phyloP scores from a whole-genome alignment of 1,284 basidiomycete genomes.

The Laetiporus sulphureus region DNA sequence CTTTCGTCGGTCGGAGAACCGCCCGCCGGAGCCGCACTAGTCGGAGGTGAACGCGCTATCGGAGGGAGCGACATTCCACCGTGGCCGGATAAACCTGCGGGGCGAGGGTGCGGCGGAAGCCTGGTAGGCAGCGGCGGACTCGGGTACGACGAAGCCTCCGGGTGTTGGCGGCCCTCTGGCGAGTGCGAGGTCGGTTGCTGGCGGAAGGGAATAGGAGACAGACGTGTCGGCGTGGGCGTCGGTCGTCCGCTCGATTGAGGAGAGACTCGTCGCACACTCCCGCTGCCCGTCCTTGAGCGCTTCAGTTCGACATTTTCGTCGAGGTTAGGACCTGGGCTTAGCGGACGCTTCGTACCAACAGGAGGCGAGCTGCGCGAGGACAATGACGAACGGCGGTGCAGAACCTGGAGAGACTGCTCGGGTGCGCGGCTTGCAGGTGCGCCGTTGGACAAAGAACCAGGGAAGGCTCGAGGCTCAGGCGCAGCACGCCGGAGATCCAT shows the following conservation, averaged over 20 bases:
- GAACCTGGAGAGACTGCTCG: no score
- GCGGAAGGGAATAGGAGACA: conserved; percentile 70
- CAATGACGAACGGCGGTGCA: conserved; percentile 19
- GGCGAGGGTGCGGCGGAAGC: conserved; percentile 67
- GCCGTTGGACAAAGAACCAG: no score
- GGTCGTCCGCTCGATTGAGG: conserved; percentile 47
- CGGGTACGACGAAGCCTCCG: conserved; percentile 37
- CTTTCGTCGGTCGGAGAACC: conserved; percentile 32
- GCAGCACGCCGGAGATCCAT: conserved; percentile 45
- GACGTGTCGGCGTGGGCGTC: conserved; percentile 43
- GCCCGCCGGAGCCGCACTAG: conserved; percentile 48
- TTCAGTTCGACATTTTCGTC: conserved; percentile 51
- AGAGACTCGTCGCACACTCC: conserved; percentile 40
- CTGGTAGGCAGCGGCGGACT: conserved; percentile 49
- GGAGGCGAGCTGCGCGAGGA: conserved; percentile 25
- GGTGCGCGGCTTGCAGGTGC: conserved; percentile 15
- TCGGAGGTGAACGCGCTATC: conserved; percentile 51
- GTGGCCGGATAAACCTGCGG: conserved; percentile 46
- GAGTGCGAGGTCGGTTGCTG: conserved; percentile 51
- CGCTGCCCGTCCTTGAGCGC: conserved; percentile 54
- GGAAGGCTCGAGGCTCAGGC: conserved; percentile 19
- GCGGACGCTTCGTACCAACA: conserved; percentile 44
- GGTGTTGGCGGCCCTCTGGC: conserved; percentile 50
- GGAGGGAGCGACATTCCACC: conserved; percentile 47
- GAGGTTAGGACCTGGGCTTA: conserved; percentile 53